A percentile compares a stretch with the other conserved stretches of the same genome.
Evolutionary conservation across 139 green algal genomes (phyloP).

Genomic region (Klebsormidium nitens): DNA sequence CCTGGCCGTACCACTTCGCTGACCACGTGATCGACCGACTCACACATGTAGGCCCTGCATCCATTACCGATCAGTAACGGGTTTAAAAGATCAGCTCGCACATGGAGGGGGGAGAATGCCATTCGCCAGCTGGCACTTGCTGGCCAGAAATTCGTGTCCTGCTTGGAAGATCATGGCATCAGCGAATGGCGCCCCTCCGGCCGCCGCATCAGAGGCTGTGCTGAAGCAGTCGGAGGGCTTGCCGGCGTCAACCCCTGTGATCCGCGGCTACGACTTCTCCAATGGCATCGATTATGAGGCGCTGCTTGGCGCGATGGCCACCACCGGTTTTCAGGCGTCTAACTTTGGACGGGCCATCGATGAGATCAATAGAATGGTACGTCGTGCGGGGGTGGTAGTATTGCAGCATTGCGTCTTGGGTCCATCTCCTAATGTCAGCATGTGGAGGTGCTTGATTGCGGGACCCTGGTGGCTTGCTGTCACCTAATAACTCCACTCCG

Average conservation of each 20-base stretch:
- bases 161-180: too few relatives aligned
- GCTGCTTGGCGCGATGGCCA: conserved; percentile 16
- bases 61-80: too few relatives aligned
- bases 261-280: conserved; percentile 25
- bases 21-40: too few relatives aligned
- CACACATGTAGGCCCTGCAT: too few relatives aligned
- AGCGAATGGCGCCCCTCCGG: neutral
- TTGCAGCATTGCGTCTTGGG: neutral
- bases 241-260: conserved; percentile 14
- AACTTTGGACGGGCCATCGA: conserved; percentile 75
- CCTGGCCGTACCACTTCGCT: too few relatives aligned
- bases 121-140: too few relatives aligned
- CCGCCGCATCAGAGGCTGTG: conserved; percentile 5
- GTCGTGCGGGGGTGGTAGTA: conserved; percentile 4
- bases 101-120: too few relatives aligned
- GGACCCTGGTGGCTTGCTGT: too few relatives aligned
- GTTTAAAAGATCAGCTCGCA: too few relatives aligned
- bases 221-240: conserved; percentile 14
- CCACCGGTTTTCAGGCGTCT: conserved; percentile 62
- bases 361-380: conserved; percentile 94
- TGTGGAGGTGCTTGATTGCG: neutral
- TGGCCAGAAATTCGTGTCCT: too few relatives aligned
- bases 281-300: conserved; percentile 16
- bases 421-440: neutral
- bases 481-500: too few relatives aligned